Base-by-base conservation (phyloP, 306 rosid species). In the cucumber (Cucumis sativus) region DNA sequence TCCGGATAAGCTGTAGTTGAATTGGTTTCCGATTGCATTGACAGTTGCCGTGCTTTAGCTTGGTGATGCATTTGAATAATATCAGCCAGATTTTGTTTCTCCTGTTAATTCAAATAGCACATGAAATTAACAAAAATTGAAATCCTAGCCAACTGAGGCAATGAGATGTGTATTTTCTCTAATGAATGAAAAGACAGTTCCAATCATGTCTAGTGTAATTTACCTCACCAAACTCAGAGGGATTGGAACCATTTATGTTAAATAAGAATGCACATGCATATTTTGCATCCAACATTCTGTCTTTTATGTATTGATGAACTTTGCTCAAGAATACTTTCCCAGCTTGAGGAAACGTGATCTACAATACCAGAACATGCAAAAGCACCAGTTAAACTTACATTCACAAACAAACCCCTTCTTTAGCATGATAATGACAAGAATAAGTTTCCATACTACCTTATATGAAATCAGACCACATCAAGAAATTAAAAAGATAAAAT, bases 61-160 rank as follows among this genome's bases (percentile, higher is more conserved):
- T 88, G 99, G 82, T 91, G 89, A 84, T 79, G 89, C 96, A 91
- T 91, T 83, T 91, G 99, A 87, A 96, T 85, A 84, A 96, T 88
- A 84, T 96, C 99, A 69, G 85, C 83, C 79, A 96, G 82, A 80
- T 87, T 88, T 78, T 91, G 98, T 74, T 85, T 96, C 80, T 83
- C 90, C 99, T 96, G 88, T 74, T 80, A 77, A 85, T 82, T 79
- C 80, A 84, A 72, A 82, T 30, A 80, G 78, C 77, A 77, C 75
- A 67, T 70, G 80, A 72, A 59, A 56, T 62, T 77, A 74, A 81
- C 81, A 55, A 55, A 69, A 66, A 80, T 11, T 72, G 14, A 10
- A 60, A 83, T 49, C 60, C 18, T 35, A 41, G 21, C 49, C 66
- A 79, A 39, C 39, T 25, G 45, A 78, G 66, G 62, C 74, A 18